These are phyloP conservation scores for Thuja plicata DNA, from an alignment of 83 land plant genomes.

Conservation along the genomic window DNA sequence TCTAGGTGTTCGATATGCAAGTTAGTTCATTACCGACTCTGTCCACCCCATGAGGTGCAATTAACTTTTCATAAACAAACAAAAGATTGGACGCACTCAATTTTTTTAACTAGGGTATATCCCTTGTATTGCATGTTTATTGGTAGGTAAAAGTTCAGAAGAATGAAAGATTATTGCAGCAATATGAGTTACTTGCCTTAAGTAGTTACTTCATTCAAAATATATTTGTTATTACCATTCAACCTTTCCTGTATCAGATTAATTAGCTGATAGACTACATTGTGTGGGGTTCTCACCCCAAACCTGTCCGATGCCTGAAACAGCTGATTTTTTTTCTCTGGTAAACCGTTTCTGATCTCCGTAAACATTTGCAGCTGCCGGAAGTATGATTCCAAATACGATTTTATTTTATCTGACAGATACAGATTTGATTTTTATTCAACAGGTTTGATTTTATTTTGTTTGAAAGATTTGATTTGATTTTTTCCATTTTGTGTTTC, in stretches of 20 bases:
- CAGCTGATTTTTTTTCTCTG: too few relatives aligned
- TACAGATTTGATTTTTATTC: too few relatives aligned
- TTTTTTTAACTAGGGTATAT: background rate
- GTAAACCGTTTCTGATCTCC: too few relatives aligned
- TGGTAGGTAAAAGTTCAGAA: background rate
- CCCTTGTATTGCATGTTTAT: background rate
- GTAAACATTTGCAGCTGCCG: too few relatives aligned
- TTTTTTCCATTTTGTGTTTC: too few relatives aligned
- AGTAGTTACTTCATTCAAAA: background rate
- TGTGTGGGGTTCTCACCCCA: too few relatives aligned
- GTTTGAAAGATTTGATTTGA: too few relatives aligned
- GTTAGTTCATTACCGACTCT: background rate
- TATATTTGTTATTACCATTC: background rate
- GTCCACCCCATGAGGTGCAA: background rate
- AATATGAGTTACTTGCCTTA: background rate
- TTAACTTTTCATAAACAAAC: background rate
- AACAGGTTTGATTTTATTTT: too few relatives aligned
- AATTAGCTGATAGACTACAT: too few relatives aligned
- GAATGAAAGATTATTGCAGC: background rate
- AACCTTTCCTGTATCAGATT: background rate
- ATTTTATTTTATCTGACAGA: too few relatives aligned
- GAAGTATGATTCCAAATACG: too few relatives aligned
- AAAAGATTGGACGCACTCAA: background rate
- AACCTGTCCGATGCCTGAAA: too few relatives aligned
- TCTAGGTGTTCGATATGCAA: background rate